Evolutionary conservation across 2,329 filamentous ascomycete species (phyloP), one percentile per base, ranked within the genome.

Genomic region (Hymenoscyphus albidus): DNA sequence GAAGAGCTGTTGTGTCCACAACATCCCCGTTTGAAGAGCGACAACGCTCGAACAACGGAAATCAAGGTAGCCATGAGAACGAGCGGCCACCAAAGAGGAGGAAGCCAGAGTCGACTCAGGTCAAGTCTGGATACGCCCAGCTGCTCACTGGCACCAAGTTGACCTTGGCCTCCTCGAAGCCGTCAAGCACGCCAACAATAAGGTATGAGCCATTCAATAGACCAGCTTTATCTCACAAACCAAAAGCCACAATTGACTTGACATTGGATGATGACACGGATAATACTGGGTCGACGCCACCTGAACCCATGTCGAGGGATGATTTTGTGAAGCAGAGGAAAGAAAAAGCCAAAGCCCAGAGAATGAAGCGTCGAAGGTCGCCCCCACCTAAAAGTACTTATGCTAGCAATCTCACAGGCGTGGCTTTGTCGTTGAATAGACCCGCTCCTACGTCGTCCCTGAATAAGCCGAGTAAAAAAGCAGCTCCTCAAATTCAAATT

Each of bases 11-110:
- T 2, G 72, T 88, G 3, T 82, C 85, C 0, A 76, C 73, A 7
- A 82, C 82, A 61, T 91, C 89, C 0, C 89, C 90, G 0, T 92
- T 86, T 67, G 89, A 92, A 68, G 78, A 85, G 62, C 78, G 82
- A 44, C 79, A 81, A 72, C 58, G 70, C 56, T 42, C 72, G 73
- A 61, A 60, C n/a, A 42, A 38, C 27, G 63, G 58, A 68, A 66
- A 62, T 55, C 40, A 39, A 12, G 55, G 54, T 48, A 64, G 58
- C 27, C 66, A 68, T 32, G 68, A 70, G 54, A 67, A 64, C 27
- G 72, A 80, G 64, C 74, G 69, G 64, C 69, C 80, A 14, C 48
- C 74, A 1, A 84, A 83, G 72, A 77, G 79, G 64, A 76, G 76
- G 59, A 81, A 75, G 66, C 72, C 71, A 61, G 76, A 74, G 9